Conservation (phyloP, 345 rosid genomes). For the Citrus inodora region DNA sequence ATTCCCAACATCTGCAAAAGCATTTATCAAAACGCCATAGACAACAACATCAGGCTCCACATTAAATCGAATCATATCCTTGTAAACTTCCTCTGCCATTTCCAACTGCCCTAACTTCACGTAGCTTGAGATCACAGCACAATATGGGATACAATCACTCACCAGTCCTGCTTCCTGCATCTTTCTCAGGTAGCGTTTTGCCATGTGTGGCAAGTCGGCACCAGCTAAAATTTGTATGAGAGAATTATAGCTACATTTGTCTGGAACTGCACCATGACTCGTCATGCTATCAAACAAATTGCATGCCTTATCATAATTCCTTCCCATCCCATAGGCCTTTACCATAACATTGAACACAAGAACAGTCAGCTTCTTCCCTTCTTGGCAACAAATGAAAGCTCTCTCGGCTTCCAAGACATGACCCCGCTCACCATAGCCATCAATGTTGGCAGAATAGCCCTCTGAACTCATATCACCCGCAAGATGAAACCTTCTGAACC, state of each 20-base stretch:
- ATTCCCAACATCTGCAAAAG: constrained; percentile 72
- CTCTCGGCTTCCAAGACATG: constrained; percentile 57
- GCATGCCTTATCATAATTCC: constrained; percentile 58
- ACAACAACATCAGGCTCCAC: constrained; percentile 66
- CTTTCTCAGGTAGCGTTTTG: constrained; percentile 48
- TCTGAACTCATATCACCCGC: constrained; percentile 63
- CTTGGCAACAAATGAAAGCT: constrained; percentile 57
- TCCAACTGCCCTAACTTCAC: constrained; percentile 61
- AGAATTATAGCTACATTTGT: constrained; percentile 68
- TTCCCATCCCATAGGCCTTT: constrained; percentile 76
- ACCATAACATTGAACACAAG: constrained; percentile 80
- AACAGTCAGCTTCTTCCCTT: constrained; percentile 51
- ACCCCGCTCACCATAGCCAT: constrained; percentile 79
- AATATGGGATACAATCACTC: constrained; percentile 67
- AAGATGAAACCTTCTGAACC: constrained; percentile 77
- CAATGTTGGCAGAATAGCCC: constrained; percentile 80
- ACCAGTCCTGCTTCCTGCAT: constrained; percentile 70
- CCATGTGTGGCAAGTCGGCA: constrained; percentile 56
- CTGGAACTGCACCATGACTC: constrained; percentile 56
- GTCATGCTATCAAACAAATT: constrained; percentile 71
- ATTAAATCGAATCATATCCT: constrained; percentile 56
- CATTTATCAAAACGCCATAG: constrained; percentile 77
- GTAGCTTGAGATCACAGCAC: constrained; percentile 79
- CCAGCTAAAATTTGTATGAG: constrained; percentile 64
- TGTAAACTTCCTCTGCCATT: constrained; percentile 60